Base-by-base conservation (phyloP, 805 yeast genomes). In the Saccharomyces kudriavzevii region DNA sequence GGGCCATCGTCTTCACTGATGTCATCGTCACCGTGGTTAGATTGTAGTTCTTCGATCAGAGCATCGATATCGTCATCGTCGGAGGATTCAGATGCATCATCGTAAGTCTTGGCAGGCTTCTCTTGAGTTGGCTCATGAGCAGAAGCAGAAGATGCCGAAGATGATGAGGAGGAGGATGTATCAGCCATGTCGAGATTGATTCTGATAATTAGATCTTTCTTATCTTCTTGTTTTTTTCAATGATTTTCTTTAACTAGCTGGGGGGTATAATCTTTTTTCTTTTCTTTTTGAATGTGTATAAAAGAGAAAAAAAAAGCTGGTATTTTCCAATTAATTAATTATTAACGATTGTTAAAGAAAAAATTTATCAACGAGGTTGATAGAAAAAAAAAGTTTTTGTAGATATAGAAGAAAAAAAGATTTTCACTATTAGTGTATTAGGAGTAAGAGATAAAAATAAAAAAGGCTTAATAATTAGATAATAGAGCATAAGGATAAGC, bases 41-140 rank as follows among this genome's bases (percentile, higher is more conserved):
- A 76, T 76, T 89, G 96, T 66, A 89, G 78, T 65, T 89, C 96
- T 60, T 81, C 78, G 62, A 85, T 81, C 70, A 85, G 80, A 70
- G 83, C 86, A 68, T 83, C 87, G 59, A 83, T 82, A 66, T 83
- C 87, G 56, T 81, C 86, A 60, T 82, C 85, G 49, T 78, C 85
- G 1, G 50, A 46, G 11, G 55, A 52, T n/a, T 48, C 49, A 22
- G 49, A 48, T 31, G n/a, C 31, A 9, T 48, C 43, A 10, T 48
- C 49, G 40, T 11, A 31, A 20, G 43, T 22, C 40, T 28, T 48
- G 14, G 56, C 52, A 29, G 56, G 56, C 40, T 54, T 54, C 40
- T 54, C 56, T 35, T 54, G 51, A 30, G 52, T 52, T 35, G 47
- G 43, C 46, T 27, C 48, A 29, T 47, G 51, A 45, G 47, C 53